phyloP scores from a whole-genome alignment of 805 yeast genomes.

The Pichia sporocuriosa region DNA sequence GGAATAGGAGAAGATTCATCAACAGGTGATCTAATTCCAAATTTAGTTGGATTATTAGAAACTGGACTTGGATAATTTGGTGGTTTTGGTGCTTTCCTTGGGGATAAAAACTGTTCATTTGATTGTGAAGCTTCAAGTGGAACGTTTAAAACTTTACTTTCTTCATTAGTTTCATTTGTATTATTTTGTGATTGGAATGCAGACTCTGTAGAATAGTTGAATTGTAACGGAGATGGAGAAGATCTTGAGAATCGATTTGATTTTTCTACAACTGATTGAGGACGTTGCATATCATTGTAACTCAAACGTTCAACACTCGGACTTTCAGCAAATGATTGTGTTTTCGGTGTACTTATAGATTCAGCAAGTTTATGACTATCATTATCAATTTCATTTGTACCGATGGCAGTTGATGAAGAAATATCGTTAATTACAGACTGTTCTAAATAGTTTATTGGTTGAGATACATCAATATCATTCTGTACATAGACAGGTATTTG shows the following conservation, averaged over 20 bases:
- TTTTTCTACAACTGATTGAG: conserved; percentile 14
- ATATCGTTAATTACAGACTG: no score
- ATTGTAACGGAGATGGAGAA: conserved; percentile 6
- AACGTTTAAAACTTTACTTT: not conserved
- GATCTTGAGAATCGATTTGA: not conserved
- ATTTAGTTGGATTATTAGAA: conserved; percentile 18
- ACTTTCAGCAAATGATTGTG: not conserved
- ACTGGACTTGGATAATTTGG: conserved; percentile 35
- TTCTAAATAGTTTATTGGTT: no score
- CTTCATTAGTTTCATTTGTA: not conserved
- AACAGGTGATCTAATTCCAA: conserved; percentile 20
- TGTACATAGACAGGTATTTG: not conserved
- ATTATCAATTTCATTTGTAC: not conserved
- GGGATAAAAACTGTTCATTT: conserved; percentile 42
- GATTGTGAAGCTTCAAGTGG: not conserved
- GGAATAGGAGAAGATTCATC: conserved; percentile 4
- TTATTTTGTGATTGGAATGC: not conserved
- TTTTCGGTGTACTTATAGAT: no score
- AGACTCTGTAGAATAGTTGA: not conserved
- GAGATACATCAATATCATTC: not conserved
- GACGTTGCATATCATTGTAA: conserved; percentile 8
- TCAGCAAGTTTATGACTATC: no score
- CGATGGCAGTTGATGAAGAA: not conserved
- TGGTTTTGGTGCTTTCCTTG: conserved; percentile 70
- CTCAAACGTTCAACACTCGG: not conserved